Conservation (phyloP, 2,329 filamentous ascomycete genomes). For the Stromatinia cepivora region DNA sequence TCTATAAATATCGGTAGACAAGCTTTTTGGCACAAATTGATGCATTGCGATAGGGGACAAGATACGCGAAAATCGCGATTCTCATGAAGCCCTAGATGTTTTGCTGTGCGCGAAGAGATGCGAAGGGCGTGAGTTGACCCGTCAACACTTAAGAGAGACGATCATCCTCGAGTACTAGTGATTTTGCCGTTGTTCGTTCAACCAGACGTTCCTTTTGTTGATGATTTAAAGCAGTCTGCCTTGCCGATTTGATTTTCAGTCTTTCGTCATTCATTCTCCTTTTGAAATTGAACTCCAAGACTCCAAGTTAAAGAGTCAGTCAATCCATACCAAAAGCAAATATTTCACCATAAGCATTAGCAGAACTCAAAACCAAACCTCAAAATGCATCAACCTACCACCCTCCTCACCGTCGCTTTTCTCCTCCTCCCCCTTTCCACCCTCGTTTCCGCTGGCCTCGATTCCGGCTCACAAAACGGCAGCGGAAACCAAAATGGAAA, state of each 20-base stretch:
- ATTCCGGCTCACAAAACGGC: background rate
- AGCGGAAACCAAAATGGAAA: background rate
- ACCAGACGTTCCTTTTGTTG: background rate
- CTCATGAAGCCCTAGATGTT: background rate
- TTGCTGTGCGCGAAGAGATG: too few species aligned
- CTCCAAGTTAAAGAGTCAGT: background rate
- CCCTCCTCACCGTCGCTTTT: background rate
- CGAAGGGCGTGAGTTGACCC: background rate
- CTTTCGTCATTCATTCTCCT: background rate
- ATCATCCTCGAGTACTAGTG: background rate
- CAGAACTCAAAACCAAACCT: background rate
- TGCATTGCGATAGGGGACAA: background rate
- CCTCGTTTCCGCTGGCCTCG: background rate
- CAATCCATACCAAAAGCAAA: background rate
- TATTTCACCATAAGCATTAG: background rate
- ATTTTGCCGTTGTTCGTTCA: constrained; percentile 5
- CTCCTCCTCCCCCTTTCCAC: background rate
- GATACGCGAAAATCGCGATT: background rate
- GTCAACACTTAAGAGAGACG: background rate
- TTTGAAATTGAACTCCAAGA: background rate
- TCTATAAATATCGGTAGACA: background rate
- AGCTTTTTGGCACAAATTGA: background rate
- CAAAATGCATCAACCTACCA: background rate
- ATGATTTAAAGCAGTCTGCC: background rate
- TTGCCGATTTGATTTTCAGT: background rate